These are phyloP conservation scores for Rosa chinensis DNA, from an alignment of 306 rosid genomes.

Conservation along the genomic window DNA sequence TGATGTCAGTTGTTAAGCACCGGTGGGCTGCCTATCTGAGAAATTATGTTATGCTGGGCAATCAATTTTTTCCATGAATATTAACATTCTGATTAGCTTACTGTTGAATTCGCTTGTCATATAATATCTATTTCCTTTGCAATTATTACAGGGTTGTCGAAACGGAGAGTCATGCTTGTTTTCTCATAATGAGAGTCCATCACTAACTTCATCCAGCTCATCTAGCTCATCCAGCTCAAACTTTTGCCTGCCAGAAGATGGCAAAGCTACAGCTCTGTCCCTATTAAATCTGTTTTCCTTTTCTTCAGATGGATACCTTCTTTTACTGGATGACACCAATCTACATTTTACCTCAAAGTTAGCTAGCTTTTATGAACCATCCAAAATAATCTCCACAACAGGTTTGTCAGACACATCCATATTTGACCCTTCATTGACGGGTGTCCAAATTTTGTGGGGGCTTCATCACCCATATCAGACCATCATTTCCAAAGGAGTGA, in stretches of 20 bases:
- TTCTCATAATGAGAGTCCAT: slow-evolving; percentile 53
- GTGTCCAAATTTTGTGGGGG: slow-evolving; percentile 64
- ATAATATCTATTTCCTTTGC: slow-evolving; percentile 6
- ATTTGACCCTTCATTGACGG: slow-evolving; percentile 43
- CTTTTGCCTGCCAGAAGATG: slow-evolving; percentile 54
- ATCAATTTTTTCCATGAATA: background rate
- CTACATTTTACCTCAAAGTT: slow-evolving; percentile 51
- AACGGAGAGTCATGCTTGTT: slow-evolving; percentile 65
- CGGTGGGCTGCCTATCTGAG: background rate
- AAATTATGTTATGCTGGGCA: background rate
- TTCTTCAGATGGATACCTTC: slow-evolving; percentile 48
- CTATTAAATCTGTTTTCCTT: slow-evolving; percentile 52
- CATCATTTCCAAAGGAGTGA: slow-evolving; percentile 56
- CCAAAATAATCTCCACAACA: slow-evolving; percentile 67
- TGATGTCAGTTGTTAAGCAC: background rate
- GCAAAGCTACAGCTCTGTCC: slow-evolving; percentile 32
- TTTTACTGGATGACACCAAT: slow-evolving; percentile 65
- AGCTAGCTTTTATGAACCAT: slow-evolving; percentile 48
- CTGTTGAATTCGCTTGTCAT: background rate
- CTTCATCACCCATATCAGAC: slow-evolving; percentile 63
- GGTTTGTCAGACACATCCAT: slow-evolving; percentile 45
- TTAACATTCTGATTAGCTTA: background rate
- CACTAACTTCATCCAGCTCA: slow-evolving; percentile 32
- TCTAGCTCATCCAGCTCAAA: slow-evolving; percentile 33
- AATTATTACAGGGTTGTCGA: slow-evolving; percentile 69